phyloP scores from a whole-genome alignment of 192 early-diverging fungal species.

The Backusella liffmaniae region DNA sequence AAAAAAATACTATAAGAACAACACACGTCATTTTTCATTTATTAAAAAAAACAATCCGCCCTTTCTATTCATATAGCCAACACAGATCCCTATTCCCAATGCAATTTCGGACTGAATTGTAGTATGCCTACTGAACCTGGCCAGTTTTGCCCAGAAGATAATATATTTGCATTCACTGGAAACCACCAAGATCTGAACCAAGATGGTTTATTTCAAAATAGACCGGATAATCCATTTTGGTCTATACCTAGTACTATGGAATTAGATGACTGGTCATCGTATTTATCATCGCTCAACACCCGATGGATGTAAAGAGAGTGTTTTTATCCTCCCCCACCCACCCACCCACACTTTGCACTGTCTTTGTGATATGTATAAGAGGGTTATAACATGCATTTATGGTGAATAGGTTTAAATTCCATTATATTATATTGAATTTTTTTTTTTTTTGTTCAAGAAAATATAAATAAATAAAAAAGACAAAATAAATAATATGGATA shows the following conservation, averaged over 20 bases:
- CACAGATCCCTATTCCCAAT: neutral
- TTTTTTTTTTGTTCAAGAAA: neutral
- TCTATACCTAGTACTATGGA: slow-evolving; percentile 31
- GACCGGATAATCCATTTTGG: slow-evolving; percentile 36
- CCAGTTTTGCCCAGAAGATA: slow-evolving; percentile 8
- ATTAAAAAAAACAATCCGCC: neutral
- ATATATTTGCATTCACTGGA: neutral
- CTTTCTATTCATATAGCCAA: neutral
- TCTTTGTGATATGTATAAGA: neutral
- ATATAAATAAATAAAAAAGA: neutral
- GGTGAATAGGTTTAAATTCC: neutral
- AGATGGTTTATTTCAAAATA: slow-evolving; percentile 11
- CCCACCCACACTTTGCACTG: neutral
- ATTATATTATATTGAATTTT: neutral
- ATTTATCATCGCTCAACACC: slow-evolving; percentile 14
- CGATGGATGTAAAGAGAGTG: neutral
- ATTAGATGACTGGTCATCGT: slow-evolving; percentile 31
- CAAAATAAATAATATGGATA: neutral
- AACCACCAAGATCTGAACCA: neutral
- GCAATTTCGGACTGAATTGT: neutral
- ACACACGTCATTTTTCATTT: neutral
- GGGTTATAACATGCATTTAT: too few relatives aligned
- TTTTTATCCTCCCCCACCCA: neutral
- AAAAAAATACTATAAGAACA: neutral
- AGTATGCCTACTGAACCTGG: neutral